Evolutionary conservation across 2,329 filamentous ascomycete genomes (phyloP).

Genomic region (Leptographium lundbergii): DNA sequence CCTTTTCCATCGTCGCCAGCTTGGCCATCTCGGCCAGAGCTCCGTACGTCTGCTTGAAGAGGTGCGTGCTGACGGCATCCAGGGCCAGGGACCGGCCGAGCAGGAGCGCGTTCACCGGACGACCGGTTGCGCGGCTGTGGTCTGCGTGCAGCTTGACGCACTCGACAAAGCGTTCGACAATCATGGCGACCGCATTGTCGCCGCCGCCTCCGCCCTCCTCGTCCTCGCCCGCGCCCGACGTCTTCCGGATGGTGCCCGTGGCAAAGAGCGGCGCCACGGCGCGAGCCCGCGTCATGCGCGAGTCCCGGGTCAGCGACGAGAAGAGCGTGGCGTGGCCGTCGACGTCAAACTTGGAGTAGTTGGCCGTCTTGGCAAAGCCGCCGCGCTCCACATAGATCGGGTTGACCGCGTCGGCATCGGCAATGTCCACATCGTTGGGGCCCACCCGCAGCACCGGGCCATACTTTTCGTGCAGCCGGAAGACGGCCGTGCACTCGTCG

Average conservation of each 20-base stretch:
- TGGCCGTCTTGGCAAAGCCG: slow-evolving; percentile 6
- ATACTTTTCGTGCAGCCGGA: slow-evolving; percentile 7
- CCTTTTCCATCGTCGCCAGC: not conserved
- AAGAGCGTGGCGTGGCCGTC: slow-evolving; percentile 8
- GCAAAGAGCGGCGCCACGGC: slow-evolving; percentile 4
- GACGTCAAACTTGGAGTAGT: slow-evolving; percentile 7
- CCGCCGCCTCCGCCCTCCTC: not conserved
- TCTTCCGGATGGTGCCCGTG: slow-evolving; percentile 1
- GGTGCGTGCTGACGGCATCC: slow-evolving; percentile 7
- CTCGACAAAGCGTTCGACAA: not conserved
- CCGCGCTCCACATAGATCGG: slow-evolving; percentile 7
- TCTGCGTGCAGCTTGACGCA: not conserved
- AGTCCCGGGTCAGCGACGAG: slow-evolving; percentile 1
- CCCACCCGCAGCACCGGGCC: slow-evolving; percentile 9
- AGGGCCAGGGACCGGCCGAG: slow-evolving; percentile 5
- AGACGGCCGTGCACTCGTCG: slow-evolving; percentile 4
- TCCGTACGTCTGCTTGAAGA: slow-evolving; percentile 6
- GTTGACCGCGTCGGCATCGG: slow-evolving; percentile 3
- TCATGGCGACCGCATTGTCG: not conserved
- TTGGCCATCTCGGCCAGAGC: not conserved
- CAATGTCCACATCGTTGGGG: slow-evolving; percentile 9
- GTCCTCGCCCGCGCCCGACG: not conserved
- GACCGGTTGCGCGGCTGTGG: not conserved
- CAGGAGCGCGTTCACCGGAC: slow-evolving; percentile 2
- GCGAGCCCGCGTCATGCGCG: not conserved